phyloP scores from a whole-genome alignment of 2,329 filamentous ascomycete genomes.

The Parasarocladium wereldwijsianum region DNA sequence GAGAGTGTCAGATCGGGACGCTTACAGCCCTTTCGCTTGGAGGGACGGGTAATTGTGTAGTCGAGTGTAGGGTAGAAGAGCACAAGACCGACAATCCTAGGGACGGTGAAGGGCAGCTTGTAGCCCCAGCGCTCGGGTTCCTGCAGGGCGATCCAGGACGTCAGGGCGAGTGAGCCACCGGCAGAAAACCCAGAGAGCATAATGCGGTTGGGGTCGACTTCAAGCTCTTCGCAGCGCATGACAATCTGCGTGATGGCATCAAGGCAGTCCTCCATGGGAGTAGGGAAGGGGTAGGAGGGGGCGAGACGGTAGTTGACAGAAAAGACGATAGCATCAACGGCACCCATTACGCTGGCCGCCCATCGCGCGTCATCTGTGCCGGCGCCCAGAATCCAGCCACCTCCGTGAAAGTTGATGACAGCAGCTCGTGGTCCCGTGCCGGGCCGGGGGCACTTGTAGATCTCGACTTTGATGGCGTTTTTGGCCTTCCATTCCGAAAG shows the following conservation, averaged over 20 bases:
- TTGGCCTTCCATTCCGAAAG: constrained; percentile 20
- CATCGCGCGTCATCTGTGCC: constrained; percentile 50
- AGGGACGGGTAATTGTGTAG: constrained; percentile 40
- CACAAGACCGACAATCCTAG: constrained; percentile 34
- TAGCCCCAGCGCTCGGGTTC: constrained; percentile 26
- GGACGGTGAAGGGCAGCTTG: constrained; percentile 19
- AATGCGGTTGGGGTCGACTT: constrained; percentile 39
- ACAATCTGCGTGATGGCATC: constrained; percentile 49
- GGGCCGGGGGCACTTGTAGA: constrained; percentile 24
- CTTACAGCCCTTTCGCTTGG: constrained; percentile 37
- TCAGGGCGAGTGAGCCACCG: constrained; percentile 40
- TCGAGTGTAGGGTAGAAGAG: constrained; percentile 51
- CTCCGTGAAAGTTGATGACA: constrained; percentile 53
- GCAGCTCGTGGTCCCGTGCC: constrained; percentile 28
- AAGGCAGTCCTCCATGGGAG: constrained; percentile 49
- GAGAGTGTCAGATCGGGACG: constrained; percentile 44
- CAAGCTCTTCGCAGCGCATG: constrained; percentile 38
- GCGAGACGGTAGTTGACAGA: constrained; percentile 55
- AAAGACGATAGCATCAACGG: constrained; percentile 42
- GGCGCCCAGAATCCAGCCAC: constrained; percentile 49
- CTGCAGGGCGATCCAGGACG: constrained; percentile 29
- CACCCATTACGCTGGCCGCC: constrained; percentile 35
- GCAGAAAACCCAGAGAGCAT: constrained; percentile 51
- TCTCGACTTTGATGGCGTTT: constrained; percentile 30
- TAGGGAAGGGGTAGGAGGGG: constrained; percentile 49